Conservation (phyloP, 2,329 filamentous ascomycete genomes). For the Ceratocystiopsis sp. region DNA sequence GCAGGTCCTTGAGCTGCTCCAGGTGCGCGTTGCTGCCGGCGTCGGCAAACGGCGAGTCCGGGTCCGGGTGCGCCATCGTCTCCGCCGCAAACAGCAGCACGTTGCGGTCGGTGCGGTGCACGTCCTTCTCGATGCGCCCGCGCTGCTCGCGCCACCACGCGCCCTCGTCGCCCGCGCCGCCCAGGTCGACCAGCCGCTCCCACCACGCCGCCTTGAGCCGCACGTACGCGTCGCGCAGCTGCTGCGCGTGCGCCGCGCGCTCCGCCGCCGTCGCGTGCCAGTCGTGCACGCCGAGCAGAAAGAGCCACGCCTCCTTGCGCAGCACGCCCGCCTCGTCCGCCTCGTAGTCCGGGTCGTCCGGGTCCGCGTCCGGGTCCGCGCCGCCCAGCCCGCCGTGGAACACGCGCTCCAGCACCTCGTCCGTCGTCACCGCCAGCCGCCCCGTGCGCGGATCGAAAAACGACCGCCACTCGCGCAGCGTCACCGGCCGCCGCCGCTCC, state of each 20-base stretch:
- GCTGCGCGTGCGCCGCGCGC: conserved; percentile 65
- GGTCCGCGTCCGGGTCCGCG: conserved; percentile 36
- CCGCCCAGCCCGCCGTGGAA: conserved; percentile 86
- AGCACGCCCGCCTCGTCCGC: conserved; percentile 35
- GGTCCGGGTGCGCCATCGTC: conserved; percentile 91
- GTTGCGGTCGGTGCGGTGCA: conserved; percentile 87
- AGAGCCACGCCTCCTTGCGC: conserved; percentile 92
- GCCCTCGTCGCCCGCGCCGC: conserved; percentile 61
- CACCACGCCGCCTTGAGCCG: conserved; percentile 91
- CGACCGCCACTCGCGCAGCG: conserved; percentile 71
- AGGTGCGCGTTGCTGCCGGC: conserved; percentile 91
- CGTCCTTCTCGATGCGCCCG: conserved; percentile 91
- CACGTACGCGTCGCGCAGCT: conserved; percentile 81
- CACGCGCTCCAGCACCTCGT: conserved; percentile 93
- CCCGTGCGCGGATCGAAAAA: conserved; percentile 72
- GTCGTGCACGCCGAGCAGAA: conserved; percentile 75
- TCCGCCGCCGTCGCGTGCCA: conserved; percentile 88
- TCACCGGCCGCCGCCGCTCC: conserved; percentile 62
- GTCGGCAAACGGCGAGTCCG: conserved; percentile 84
- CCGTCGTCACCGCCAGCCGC: conserved; percentile 58
- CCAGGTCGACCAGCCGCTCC: conserved; percentile 75
- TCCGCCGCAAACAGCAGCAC: conserved; percentile 94
- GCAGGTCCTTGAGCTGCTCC: conserved; percentile 98
- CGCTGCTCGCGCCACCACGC: conserved; percentile 97
- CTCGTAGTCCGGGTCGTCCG: too few species aligned